phyloP scores from a whole-genome alignment of 768 basidiomycete genomes.

The Boletus huronensis region DNA sequence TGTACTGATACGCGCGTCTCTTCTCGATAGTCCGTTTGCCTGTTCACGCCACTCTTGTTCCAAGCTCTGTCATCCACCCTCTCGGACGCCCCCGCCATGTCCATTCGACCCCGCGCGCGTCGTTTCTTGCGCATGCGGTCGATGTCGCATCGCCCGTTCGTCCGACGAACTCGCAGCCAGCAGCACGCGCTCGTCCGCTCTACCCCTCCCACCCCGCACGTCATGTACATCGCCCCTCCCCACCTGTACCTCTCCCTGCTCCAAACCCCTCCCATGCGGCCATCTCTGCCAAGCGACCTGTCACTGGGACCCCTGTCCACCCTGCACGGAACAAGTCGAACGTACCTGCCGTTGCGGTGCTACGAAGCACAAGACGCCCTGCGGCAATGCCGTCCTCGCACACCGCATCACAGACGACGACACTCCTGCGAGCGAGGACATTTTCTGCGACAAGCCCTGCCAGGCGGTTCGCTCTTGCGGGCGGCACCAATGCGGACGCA shows the following conservation, averaged over 20 bases:
- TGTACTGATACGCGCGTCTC: not conserved
- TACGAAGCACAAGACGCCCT: slow-evolving; percentile 50
- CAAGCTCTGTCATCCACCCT: slow-evolving; percentile 75
- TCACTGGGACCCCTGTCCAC: slow-evolving; percentile 77
- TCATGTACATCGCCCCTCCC: slow-evolving; percentile 77
- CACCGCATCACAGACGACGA: slow-evolving; percentile 15
- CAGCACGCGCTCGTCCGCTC: not conserved
- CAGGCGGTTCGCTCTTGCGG: slow-evolving; percentile 78
- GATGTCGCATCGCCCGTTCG: slow-evolving; percentile 41
- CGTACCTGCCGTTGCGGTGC: slow-evolving; percentile 86
- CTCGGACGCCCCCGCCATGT: slow-evolving; percentile 53
- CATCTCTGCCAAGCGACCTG: slow-evolving; percentile 72
- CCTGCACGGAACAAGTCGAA: slow-evolving; percentile 66
- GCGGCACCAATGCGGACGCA: slow-evolving; percentile 75
- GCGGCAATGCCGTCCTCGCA: slow-evolving; percentile 33
- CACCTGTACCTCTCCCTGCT: slow-evolving; percentile 69
- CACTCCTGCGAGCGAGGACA: slow-evolving; percentile 51
- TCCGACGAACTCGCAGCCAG: slow-evolving; percentile 16
- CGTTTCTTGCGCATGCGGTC: slow-evolving; percentile 81
- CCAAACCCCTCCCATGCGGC: slow-evolving; percentile 63
- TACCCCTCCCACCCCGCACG: slow-evolving; percentile 38
- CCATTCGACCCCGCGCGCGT: slow-evolving; percentile 69
- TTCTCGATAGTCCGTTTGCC: slow-evolving; percentile 51
- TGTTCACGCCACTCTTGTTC: slow-evolving; percentile 77
- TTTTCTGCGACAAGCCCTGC: slow-evolving; percentile 81